A percentile compares a stretch with the other conserved stretches of the same genome.
These are phyloP conservation scores for Cladosporium sp. DNA, from an alignment of 2,329 filamentous ascomycete species.

Conservation along the genomic window DNA sequence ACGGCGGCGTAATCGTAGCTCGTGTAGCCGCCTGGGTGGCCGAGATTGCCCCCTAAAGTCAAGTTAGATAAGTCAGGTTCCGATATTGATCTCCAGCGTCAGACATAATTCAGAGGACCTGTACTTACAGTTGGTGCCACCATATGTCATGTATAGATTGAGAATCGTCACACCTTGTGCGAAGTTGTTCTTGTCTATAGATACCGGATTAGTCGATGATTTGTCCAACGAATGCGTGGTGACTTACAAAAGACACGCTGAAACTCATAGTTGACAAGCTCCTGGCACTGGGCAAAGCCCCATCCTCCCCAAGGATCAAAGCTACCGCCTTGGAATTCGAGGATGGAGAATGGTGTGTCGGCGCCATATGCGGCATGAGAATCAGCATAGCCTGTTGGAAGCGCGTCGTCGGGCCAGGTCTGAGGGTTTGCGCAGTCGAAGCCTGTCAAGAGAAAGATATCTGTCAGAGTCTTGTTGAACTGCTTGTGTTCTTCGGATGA, in stretches of 20 bases:
- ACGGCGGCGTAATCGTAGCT: conserved; percentile 58
- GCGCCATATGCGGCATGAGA: conserved; percentile 58
- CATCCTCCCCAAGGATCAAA: conserved; percentile 70
- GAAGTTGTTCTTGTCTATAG: conserved; percentile 10
- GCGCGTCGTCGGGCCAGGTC: conserved; percentile 52
- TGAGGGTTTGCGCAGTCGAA: conserved; percentile 59
- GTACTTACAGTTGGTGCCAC: conserved; percentile 71
- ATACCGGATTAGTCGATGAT: neutral
- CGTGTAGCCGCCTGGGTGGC: conserved; percentile 57
- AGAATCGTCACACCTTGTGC: conserved; percentile 8
- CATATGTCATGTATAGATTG: conserved; percentile 67
- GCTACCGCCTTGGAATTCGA: conserved; percentile 49
- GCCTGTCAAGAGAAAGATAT: conserved; percentile 18
- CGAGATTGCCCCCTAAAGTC: conserved; percentile 55
- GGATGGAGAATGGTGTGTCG: conserved; percentile 58
- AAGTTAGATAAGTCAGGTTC: neutral
- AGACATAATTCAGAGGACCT: neutral
- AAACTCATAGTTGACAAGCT: conserved; percentile 67
- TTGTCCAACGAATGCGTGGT: neutral
- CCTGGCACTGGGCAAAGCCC: conserved; percentile 63
- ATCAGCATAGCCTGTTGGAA: conserved; percentile 54
- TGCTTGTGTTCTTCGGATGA: neutral
- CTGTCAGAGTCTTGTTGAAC: neutral
- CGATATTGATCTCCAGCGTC: too few relatives aligned
- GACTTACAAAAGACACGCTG: conserved; percentile 71